Evolutionary conservation across 2,329 filamentous ascomycete species (phyloP).

Genomic region (Hymenotorrendiella dingleyae): DNA sequence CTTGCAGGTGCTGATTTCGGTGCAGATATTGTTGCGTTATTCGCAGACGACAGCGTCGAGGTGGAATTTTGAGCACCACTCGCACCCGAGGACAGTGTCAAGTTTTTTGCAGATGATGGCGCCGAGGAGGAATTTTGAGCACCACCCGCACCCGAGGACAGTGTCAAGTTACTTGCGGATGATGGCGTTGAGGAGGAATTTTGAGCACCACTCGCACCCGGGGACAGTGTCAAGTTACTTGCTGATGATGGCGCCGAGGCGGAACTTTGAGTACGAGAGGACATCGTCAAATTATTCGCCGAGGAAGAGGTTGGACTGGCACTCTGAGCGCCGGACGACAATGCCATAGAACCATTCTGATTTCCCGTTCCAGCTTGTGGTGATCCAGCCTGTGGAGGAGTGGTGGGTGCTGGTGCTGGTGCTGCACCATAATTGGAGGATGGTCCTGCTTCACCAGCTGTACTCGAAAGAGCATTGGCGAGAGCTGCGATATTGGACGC

Average conservation of each 20-base stretch:
- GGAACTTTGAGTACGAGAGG: background rate
- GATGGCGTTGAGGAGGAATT: background rate
- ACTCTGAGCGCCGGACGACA: background rate
- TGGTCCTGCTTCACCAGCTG: background rate
- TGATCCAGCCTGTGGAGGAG: too few species aligned
- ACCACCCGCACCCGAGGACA: background rate
- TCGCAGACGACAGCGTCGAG: background rate
- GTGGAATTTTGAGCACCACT: background rate
- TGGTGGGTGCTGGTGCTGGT: too few species aligned
- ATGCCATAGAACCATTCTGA: background rate
- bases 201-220: background rate
- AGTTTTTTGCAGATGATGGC: background rate
- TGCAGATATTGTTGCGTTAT: background rate
- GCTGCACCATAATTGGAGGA: too few species aligned
- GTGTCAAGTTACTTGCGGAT: background rate
- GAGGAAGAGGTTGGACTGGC: background rate
- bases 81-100: background rate
- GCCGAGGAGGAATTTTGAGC: background rate
- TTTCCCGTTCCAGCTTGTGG: too few species aligned
- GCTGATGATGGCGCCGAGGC: background rate
- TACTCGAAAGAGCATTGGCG: background rate
- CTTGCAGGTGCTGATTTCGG: background rate
- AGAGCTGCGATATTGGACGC: slow-evolving; percentile 11
- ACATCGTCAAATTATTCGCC: background rate
- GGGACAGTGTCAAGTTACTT: background rate